Conservation (phyloP, 441 rosid genomes). For the Populus hybrid region DNA sequence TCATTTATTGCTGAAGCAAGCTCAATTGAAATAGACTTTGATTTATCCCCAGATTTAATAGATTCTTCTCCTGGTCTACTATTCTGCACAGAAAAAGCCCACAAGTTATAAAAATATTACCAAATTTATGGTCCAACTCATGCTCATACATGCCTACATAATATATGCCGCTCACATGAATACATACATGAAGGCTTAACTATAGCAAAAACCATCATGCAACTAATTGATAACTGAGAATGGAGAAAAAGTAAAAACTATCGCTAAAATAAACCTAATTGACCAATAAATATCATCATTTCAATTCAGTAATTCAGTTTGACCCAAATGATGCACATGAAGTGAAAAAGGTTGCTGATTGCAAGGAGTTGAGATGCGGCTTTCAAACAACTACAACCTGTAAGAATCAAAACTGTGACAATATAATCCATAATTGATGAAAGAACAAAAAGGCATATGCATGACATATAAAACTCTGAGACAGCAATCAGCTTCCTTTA, state of each 20-base stretch:
- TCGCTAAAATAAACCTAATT: not conserved
- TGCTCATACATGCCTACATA: not conserved
- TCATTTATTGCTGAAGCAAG: slow-evolving; percentile 84
- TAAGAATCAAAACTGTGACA: not conserved
- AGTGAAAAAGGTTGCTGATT: not conserved
- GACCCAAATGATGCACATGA: not conserved
- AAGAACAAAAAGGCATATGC: not conserved
- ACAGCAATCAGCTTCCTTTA: not conserved
- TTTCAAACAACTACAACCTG: not conserved
- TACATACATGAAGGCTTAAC: not conserved
- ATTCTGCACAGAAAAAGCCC: slow-evolving; percentile 59
- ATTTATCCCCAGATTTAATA: slow-evolving; percentile 38
- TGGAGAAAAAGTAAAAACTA: not conserved
- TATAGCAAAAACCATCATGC: not conserved
- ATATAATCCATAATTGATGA: too few relatives aligned
- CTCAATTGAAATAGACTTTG: slow-evolving; percentile 63
- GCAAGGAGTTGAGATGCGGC: not conserved
- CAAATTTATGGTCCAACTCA: not conserved
- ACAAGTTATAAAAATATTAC: slow-evolving; percentile 7
- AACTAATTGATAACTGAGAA: not conserved
- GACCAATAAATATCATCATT: not conserved
- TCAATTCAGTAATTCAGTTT: not conserved
- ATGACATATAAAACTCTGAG: not conserved
- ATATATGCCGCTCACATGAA: not conserved
- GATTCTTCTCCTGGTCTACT: slow-evolving; percentile 48